phyloP scores from a whole-genome alignment of 768 basidiomycete species.

The Phanerochaete carnosa region DNA sequence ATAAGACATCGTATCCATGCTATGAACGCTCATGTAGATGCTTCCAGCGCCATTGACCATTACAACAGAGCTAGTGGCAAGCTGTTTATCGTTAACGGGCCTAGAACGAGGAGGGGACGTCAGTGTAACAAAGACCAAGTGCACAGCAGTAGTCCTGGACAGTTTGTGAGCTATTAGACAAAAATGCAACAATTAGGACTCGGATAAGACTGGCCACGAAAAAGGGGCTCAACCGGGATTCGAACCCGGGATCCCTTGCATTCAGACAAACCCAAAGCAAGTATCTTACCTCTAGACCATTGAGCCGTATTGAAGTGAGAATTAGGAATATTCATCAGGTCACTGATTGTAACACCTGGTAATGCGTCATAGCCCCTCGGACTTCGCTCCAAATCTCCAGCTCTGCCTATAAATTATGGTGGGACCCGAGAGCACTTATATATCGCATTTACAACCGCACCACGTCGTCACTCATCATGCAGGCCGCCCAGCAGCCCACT shows the following conservation, averaged over 20 bases:
- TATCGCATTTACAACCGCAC: neutral
- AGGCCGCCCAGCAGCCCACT: neutral
- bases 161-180: too few species aligned
- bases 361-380: neutral
- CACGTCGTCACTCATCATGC: neutral
- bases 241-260: conserved; percentile 52
- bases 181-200: too few species aligned
- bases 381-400: neutral
- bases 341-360: neutral
- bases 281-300: conserved; percentile 50
- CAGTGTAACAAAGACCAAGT: too few species aligned
- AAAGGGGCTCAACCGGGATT: conserved; percentile 43
- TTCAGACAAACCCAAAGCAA: conserved; percentile 39
- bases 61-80: too few species aligned
- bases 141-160: neutral
- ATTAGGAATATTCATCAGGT: neutral
- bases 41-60: too few species aligned
- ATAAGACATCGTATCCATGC: too few species aligned
- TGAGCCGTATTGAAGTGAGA: conserved; percentile 21
- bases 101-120: too few species aligned
- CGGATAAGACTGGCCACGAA: neutral
- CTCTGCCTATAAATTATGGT: neutral
- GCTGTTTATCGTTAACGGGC: too few species aligned
- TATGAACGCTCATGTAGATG: too few species aligned
- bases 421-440: neutral